These are phyloP conservation scores for Rheum nobile DNA, from an alignment of 148 eudicot genomes.

Conservation along the genomic window DNA sequence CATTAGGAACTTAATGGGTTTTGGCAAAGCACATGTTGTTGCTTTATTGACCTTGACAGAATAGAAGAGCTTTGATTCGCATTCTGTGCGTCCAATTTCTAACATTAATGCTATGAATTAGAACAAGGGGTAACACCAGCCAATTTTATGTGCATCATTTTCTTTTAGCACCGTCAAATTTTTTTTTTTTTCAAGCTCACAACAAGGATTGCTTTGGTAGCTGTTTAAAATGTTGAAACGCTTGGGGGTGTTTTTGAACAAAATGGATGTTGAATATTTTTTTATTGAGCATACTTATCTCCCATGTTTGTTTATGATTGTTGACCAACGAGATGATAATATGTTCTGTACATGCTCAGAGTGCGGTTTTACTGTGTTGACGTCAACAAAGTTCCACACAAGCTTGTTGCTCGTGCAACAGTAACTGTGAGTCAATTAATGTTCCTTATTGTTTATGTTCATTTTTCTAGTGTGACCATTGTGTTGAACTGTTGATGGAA, in stretches of 20 bases:
- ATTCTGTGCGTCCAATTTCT: background rate
- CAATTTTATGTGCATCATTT: background rate
- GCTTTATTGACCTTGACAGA: background rate
- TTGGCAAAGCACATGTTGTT: background rate
- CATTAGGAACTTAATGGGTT: background rate
- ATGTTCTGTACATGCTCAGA: constrained; percentile 19
- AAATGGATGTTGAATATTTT: background rate
- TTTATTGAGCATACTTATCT: background rate
- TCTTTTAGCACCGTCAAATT: background rate
- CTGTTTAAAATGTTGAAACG: background rate
- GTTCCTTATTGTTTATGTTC: background rate
- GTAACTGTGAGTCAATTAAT: constrained; percentile 34
- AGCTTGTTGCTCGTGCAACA: constrained; percentile 48
- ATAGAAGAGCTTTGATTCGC: background rate
- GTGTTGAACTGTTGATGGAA: background rate
- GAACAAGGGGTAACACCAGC: background rate
- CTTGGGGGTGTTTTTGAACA: background rate
- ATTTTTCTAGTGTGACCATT: background rate
- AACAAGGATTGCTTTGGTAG: background rate
- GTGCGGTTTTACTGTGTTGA: constrained; percentile 38
- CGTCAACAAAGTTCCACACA: constrained; percentile 54
- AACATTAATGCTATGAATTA: background rate
- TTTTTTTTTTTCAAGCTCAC: background rate
- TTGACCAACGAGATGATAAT: background rate
- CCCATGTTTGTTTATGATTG: background rate